Evolutionary conservation across 805 yeast species (phyloP).

Genomic region (Vanderwaltozyma tropicalis): DNA sequence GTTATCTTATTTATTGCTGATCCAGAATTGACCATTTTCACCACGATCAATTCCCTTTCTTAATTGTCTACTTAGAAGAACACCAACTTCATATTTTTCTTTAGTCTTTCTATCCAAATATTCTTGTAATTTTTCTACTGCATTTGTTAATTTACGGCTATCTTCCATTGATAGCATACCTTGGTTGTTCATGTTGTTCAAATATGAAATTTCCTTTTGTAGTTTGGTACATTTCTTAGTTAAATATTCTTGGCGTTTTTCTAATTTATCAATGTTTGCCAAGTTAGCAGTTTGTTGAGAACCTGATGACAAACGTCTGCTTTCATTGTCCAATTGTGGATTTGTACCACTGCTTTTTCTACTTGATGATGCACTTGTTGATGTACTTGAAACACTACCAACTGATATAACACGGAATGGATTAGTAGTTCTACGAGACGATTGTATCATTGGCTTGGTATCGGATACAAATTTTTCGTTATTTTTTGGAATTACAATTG

Average conservation of each 20-base stretch:
- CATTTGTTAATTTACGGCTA: constrained; percentile 29
- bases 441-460: not conserved
- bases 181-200: constrained; percentile 27
- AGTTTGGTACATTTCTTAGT: constrained; percentile 29
- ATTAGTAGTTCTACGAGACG: constrained; percentile 12
- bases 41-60: constrained; percentile 35
- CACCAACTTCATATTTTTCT: constrained; percentile 35
- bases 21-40: constrained; percentile 31
- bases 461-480: not conserved
- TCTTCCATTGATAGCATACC: constrained; percentile 33
- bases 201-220: constrained; percentile 31
- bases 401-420: constrained; percentile 30
- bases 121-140: constrained; percentile 30
- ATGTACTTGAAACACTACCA: constrained; percentile 7
- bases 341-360: not conserved
- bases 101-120: constrained; percentile 33
- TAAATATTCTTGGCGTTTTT: constrained; percentile 26
- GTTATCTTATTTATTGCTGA: constrained; percentile 16
- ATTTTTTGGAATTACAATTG: constrained; percentile 2
- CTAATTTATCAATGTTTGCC: constrained; percentile 18
- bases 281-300: not conserved
- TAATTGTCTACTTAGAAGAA: constrained; percentile 31
- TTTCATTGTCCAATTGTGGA: not conserved
- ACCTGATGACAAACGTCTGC: not conserved
- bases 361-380: not conserved